Conservation (phyloP, 441 rosid species). For the Gossypium trilobum region DNA sequence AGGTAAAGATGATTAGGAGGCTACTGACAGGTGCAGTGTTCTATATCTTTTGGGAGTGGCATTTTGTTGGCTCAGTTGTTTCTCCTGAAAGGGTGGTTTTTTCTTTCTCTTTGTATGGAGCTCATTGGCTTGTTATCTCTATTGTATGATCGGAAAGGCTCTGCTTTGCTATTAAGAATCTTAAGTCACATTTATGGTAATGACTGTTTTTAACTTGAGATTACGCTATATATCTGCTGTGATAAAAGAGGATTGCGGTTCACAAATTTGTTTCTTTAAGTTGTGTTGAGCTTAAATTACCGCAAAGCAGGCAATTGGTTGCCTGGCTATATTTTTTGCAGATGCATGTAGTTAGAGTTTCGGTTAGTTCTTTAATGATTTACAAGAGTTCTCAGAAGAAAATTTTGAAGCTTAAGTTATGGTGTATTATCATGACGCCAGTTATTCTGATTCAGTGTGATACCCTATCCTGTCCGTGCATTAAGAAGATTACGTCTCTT, state of each 20-base stretch:
- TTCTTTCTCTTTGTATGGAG: neutral
- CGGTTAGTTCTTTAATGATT: neutral
- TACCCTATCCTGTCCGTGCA: neutral
- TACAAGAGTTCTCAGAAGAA: neutral
- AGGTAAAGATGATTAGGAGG: neutral
- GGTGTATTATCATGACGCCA: neutral
- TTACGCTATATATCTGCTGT: neutral
- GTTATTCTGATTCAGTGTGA: neutral
- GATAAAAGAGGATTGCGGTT: neutral
- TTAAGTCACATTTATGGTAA: neutral
- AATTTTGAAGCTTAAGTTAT: neutral
- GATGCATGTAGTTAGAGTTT: neutral
- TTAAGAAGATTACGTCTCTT: neutral
- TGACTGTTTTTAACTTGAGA: neutral
- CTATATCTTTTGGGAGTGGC: neutral
- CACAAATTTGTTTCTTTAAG: neutral
- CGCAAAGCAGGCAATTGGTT: neutral
- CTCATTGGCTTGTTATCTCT: neutral
- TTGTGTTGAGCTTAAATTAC: neutral
- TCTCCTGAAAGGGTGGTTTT: neutral
- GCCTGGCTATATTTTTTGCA: neutral
- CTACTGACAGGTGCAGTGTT: neutral
- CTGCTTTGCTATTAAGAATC: neutral
- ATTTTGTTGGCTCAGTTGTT: neutral
- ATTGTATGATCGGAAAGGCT: neutral